Evolutionary conservation across 768 basidiomycete genomes (phyloP), one percentile per base, ranked within the genome.

Genomic region (Infundibulicybe gibba): DNA sequence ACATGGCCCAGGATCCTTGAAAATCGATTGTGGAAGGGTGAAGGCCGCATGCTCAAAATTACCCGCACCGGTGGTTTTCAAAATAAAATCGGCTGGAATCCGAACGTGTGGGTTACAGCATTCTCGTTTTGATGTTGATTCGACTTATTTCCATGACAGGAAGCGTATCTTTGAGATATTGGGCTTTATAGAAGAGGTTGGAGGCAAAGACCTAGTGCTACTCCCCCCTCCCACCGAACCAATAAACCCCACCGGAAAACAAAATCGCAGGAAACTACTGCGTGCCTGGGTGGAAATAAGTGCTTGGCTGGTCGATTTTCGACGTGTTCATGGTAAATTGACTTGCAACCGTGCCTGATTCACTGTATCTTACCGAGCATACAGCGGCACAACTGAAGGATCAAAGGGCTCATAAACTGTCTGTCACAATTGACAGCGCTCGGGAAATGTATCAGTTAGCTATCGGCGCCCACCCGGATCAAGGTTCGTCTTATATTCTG

Each of bases 271-370:
- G 17, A 83, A 75, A 56, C 72, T 92, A 3, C 72, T 92, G 41
- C 78, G 90, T 31, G 86, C 84, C 21, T 92, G 90, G 90, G 74
- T 90, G 14, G 90, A 93, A 59, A 64, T 85, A 6, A 66, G 76
- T 34, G 77, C 87, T 3, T 92, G 83, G 81, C 54, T 84, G 15
- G 65, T 71, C 3, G 78, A 87, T 44, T 88, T 75, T 52, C 74
- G 69, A 44, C 74, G 72, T 32, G 59, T 67, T 20, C 53, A 79
- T 52, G 60, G 79, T 81, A 60, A 19, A 67, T 19, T 13, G 44
- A 42, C 42, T 37, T 44, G 16, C 10, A 32, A 35, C 32, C 12
- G 42, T 20, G 6, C 19, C 17, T 41, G 16, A 12, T 32, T 43
- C 50, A 45, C 35, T 41, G 56, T 41, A 41, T 12, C 12, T 32